Percentiles rank a stretch among this genome's conserved stretches.
phyloP scores from a whole-genome alignment of 78 protist genomes.

The Dictyostelium capitatum region DNA sequence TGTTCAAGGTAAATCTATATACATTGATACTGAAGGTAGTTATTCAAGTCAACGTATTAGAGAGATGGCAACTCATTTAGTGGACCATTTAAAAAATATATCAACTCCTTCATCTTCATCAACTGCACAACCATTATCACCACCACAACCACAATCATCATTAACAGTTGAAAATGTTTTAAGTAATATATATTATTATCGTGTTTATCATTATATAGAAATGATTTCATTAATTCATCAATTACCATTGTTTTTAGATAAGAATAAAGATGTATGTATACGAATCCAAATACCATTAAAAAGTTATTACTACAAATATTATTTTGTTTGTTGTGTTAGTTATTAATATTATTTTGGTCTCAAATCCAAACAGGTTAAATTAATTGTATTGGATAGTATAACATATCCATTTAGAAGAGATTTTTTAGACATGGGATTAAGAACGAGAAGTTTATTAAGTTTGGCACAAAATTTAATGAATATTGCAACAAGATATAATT shows the following conservation, averaged over 20 bases:
- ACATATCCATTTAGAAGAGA: slow-evolving; percentile 88
- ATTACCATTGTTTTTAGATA: slow-evolving; percentile 41
- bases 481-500: slow-evolving; percentile 42
- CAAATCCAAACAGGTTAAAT: neutral
- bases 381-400: slow-evolving; percentile 85
- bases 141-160: neutral
- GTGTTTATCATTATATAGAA: slow-evolving; percentile 85
- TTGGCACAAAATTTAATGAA: slow-evolving; percentile 47
- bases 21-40: slow-evolving; percentile 92
- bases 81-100: slow-evolving; percentile 15
- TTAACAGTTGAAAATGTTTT: slow-evolving; percentile 36
- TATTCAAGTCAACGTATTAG: slow-evolving; percentile 56
- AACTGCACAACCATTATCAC: neutral
- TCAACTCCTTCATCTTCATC: neutral
- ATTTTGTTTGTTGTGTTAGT: no score
- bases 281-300: neutral
- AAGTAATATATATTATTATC: slow-evolving; percentile 46
- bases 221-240: slow-evolving; percentile 71
- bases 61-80: slow-evolving; percentile 81
- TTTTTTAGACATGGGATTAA: slow-evolving; percentile 55
- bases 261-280: slow-evolving; percentile 47
- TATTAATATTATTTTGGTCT: neutral
- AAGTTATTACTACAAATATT: neutral
- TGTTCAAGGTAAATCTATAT: slow-evolving; percentile 83
- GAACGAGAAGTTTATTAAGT: slow-evolving; percentile 53